Conservation (phyloP, 2,329 filamentous ascomycete species). For the Botryosphaeria dothidea region DNA sequence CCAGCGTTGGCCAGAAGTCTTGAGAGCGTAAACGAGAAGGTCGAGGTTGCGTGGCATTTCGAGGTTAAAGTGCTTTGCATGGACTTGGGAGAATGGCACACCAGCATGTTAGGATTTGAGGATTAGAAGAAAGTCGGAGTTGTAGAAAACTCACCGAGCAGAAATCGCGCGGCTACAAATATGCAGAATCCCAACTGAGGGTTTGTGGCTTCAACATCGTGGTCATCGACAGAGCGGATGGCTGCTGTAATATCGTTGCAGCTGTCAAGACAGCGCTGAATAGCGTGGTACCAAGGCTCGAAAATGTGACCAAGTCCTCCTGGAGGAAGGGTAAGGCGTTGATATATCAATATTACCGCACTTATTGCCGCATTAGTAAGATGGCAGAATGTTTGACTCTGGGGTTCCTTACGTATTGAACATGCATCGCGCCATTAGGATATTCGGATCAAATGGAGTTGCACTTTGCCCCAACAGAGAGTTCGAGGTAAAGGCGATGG, state of each 20-base stretch:
- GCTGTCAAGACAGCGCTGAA: slow-evolving; percentile 31
- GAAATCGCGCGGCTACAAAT: slow-evolving; percentile 30
- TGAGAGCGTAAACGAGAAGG: slow-evolving; percentile 28
- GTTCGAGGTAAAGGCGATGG: slow-evolving; percentile 22
- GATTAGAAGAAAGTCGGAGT: neutral
- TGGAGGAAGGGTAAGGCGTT: slow-evolving; percentile 26
- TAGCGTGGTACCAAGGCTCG: slow-evolving; percentile 31
- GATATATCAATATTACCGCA: slow-evolving; percentile 29
- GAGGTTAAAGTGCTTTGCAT: slow-evolving; percentile 28
- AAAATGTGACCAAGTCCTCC: slow-evolving; percentile 25
- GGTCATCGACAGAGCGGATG: slow-evolving; percentile 26
- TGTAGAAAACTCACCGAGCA: slow-evolving; percentile 22
- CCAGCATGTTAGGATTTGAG: slow-evolving; percentile 25
- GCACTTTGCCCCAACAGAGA: slow-evolving; percentile 18
- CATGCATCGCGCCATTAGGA: slow-evolving; percentile 27
- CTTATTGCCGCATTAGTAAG: neutral
- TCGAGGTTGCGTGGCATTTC: slow-evolving; percentile 28
- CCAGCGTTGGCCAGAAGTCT: slow-evolving; percentile 29
- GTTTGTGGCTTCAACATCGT: slow-evolving; percentile 26
- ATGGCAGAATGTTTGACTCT: neutral
- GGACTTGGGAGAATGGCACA: slow-evolving; percentile 21
- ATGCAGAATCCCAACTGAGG: slow-evolving; percentile 29
- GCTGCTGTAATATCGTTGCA: slow-evolving; percentile 29
- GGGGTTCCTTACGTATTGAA: slow-evolving; percentile 26
- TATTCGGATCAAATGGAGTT: slow-evolving; percentile 27